Evolutionary conservation across 495 filamentous ascomycete genomes (phyloP).

Genomic region (Xylaria grammica): DNA sequence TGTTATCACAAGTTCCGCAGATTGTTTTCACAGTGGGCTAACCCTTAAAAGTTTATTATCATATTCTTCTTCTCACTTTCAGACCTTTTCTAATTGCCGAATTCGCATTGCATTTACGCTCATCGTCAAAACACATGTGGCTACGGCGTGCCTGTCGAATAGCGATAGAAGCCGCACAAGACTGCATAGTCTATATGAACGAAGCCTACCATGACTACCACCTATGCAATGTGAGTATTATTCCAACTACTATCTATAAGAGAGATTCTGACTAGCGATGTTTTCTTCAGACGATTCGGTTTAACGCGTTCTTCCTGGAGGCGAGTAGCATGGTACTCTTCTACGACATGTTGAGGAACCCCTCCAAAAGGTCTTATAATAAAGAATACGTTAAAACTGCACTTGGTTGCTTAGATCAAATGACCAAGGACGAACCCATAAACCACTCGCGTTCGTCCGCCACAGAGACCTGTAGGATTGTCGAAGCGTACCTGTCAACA

Average conservation of each 20-base stretch:
- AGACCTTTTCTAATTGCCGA: slow-evolving; percentile 48
- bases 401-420: not conserved
- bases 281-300: not conserved
- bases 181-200: slow-evolving; percentile 1
- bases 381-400: slow-evolving; percentile 1
- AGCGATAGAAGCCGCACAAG: slow-evolving; percentile 9
- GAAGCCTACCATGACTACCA: not conserved
- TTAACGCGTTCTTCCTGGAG: slow-evolving; percentile 5
- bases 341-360: slow-evolving; percentile 11
- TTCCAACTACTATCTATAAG: not conserved
- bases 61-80: slow-evolving; percentile 49
- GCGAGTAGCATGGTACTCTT: not conserved
- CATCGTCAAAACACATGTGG: not conserved
- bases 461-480: not conserved
- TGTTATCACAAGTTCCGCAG: not conserved
- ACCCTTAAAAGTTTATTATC: slow-evolving; percentile 46
- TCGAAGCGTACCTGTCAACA: not conserved
- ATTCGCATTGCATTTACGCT: not conserved
- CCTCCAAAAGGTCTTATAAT: slow-evolving; percentile 13
- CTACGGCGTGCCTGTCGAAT: not conserved
- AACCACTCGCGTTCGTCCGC: not conserved
- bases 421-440: slow-evolving; percentile 33
- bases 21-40: not conserved
- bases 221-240: not conserved
- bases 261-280: not conserved